These are phyloP conservation scores for Umbelopsis ramanniana DNA, from an alignment of 192 early-diverging fungal genomes.

Conservation along the genomic window DNA sequence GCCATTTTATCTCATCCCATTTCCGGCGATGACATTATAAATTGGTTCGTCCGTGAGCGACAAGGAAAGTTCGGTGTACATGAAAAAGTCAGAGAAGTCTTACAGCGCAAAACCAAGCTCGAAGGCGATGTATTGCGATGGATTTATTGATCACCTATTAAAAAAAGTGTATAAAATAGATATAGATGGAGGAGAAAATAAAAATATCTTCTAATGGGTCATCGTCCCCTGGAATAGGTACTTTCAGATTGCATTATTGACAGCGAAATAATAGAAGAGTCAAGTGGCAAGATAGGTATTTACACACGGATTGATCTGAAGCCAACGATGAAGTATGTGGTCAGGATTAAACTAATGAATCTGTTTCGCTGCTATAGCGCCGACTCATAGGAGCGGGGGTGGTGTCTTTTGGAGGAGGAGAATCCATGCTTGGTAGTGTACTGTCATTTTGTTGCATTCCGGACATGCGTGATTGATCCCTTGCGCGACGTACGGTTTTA, in stretches of 20 bases:
- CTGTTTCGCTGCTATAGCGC: background rate
- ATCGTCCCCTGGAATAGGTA: background rate
- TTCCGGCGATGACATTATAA: constrained; percentile 52
- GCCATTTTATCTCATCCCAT: constrained; percentile 41
- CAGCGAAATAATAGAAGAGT: background rate
- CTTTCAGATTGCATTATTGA: background rate
- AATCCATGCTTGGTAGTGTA: background rate
- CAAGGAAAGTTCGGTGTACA: constrained; percentile 68
- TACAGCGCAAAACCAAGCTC: constrained; percentile 50
- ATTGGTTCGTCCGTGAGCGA: constrained; percentile 61
- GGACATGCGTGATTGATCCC: constrained; percentile 16
- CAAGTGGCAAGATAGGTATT: no score
- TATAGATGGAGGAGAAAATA: constrained; percentile 18
- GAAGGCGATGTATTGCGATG: constrained; percentile 17
- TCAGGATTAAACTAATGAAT: background rate
- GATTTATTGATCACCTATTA: constrained; percentile 8
- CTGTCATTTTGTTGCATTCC: constrained; percentile 6
- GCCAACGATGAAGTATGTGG: background rate
- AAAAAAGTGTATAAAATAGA: constrained; percentile 22
- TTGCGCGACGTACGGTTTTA: constrained; percentile 27
- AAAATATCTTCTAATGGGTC: background rate
- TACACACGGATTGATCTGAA: no score
- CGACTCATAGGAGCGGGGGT: background rate
- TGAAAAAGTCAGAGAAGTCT: constrained; percentile 66
- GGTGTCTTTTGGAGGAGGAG: background rate